Conservation (phyloP, 2,329 filamentous ascomycete species). For the Thielaviopsis musarum region DNA sequence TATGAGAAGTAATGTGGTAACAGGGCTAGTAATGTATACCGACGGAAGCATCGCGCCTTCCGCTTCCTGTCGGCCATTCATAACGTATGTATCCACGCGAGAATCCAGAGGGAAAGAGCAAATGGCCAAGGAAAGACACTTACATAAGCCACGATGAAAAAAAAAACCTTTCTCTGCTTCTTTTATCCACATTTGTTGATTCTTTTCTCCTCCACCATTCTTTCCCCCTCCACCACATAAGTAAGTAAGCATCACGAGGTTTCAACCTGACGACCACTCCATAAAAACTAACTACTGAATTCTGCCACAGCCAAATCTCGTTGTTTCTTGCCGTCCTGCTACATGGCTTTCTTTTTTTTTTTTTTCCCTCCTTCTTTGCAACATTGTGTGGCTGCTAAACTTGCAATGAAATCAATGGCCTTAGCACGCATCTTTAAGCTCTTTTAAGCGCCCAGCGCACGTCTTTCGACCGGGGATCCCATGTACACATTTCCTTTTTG, state of each 20-base stretch:
- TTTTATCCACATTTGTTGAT: not conserved
- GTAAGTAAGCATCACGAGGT: not conserved
- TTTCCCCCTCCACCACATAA: no score
- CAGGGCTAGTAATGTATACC: not conserved
- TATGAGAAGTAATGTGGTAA: not conserved
- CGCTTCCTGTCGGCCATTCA: no score
- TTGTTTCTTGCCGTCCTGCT: not conserved
- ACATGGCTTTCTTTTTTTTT: no score
- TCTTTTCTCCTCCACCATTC: no score
- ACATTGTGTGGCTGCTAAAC: no score
- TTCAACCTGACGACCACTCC: not conserved
- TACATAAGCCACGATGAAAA: not conserved
- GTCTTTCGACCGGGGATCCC: not conserved
- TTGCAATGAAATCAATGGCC: not conserved
- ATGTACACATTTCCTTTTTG: not conserved
- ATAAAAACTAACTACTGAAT: not conserved
- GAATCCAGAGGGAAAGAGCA: not conserved
- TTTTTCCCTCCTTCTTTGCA: no score
- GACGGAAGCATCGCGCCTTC: no score
- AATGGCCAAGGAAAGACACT: not conserved
- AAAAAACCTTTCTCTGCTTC: not conserved
- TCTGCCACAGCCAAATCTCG: not conserved
- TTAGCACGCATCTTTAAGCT: not conserved
- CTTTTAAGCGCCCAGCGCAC: conserved; percentile 1
- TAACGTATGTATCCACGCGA: not conserved